These are phyloP conservation scores for Neopestalotiopsis clavispora DNA, from an alignment of 2,329 filamentous ascomycete species.

Conservation along the genomic window DNA sequence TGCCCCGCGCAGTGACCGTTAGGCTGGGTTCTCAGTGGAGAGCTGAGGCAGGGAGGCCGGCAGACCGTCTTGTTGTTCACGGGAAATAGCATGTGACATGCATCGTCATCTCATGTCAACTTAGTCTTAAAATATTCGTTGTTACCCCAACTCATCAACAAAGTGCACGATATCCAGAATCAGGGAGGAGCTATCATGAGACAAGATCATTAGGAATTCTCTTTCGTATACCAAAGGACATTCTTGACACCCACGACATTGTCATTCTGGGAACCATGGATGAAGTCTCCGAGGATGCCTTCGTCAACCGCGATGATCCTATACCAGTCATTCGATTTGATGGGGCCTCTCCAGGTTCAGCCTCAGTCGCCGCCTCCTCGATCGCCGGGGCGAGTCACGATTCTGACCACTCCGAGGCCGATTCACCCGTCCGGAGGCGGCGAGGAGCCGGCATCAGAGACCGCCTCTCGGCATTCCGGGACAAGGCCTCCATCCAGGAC, in stretches of 20 bases:
- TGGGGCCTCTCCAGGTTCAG: conserved; percentile 27
- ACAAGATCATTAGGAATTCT: not conserved
- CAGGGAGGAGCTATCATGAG: not conserved
- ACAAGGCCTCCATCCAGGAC: conserved; percentile 38
- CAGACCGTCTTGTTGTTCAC: not conserved
- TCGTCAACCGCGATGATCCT: conserved; percentile 39
- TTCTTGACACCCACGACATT: conserved; percentile 4
- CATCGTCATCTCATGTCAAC: not conserved
- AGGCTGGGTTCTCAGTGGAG: conserved; percentile 12
- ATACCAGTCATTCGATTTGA: conserved; percentile 35
- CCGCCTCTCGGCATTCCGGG: conserved; percentile 36
- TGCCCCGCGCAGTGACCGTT: conserved; percentile 4
- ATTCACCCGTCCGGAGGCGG: conserved; percentile 26
- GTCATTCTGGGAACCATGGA: conserved; percentile 26
- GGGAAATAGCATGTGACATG: conserved; percentile 11
- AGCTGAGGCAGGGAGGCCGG: not conserved
- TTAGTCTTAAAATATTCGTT: not conserved
- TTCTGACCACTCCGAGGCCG: conserved; percentile 33
- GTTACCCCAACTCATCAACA: not conserved
- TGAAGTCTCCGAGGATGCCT: conserved; percentile 28
- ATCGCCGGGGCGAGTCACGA: conserved; percentile 23
- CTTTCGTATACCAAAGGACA: not conserved
- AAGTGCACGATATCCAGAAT: not conserved
- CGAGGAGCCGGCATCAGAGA: conserved; percentile 30
- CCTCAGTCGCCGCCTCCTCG: conserved; percentile 24